Conservation (phyloP, 371 early-diverging fungal genomes). For the Capniomyces stellatus region DNA sequence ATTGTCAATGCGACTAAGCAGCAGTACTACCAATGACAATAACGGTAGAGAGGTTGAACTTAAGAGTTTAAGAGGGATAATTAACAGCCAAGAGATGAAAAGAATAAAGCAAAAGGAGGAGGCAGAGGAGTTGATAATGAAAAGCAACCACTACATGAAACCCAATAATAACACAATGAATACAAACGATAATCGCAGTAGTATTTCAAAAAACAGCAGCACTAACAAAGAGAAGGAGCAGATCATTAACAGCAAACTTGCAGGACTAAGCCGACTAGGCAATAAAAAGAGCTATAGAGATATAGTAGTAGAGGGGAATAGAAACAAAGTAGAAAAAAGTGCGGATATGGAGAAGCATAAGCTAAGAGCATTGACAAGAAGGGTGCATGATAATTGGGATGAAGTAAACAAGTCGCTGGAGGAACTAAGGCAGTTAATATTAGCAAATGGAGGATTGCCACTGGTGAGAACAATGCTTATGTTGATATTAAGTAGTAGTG, state of each 20-base stretch:
- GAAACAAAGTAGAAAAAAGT: not conserved
- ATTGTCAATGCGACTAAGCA: too few relatives aligned
- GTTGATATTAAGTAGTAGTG: not conserved
- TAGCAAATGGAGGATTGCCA: slow-evolving; percentile 16
- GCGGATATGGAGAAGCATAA: slow-evolving; percentile 8
- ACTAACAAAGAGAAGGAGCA: not conserved
- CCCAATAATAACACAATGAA: not conserved
- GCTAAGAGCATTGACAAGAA: slow-evolving; percentile 14
- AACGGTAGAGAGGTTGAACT: too few relatives aligned
- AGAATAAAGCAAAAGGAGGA: too few relatives aligned
- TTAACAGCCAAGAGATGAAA: too few relatives aligned
- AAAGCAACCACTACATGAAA: not conserved
- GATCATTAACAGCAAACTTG: not conserved
- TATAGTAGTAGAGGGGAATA: not conserved
- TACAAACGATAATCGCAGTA: not conserved
- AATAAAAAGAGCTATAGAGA: not conserved
- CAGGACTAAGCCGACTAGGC: not conserved
- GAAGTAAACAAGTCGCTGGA: slow-evolving; percentile 18
- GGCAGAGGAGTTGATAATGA: too few relatives aligned
- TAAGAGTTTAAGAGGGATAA: too few relatives aligned
- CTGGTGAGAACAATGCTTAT: not conserved
- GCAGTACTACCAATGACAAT: too few relatives aligned
- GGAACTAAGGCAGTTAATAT: slow-evolving; percentile 15
- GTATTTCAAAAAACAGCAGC: not conserved
- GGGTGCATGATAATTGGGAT: slow-evolving; percentile 18